Base-by-base conservation (phyloP, 2,329 filamentous ascomycete species). In the Periconia sp. region DNA sequence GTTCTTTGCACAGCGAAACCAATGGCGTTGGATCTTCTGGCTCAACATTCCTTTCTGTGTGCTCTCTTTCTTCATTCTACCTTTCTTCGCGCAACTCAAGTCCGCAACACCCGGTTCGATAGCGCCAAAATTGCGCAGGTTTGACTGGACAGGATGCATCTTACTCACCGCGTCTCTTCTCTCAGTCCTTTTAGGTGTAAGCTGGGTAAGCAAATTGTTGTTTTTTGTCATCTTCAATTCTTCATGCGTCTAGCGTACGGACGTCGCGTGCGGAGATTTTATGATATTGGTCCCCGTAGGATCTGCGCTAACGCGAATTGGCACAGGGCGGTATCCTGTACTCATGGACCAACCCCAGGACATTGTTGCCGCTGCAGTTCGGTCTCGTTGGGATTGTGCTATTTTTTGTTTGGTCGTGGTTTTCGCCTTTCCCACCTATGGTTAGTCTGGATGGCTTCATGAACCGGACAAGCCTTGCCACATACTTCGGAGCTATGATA, bases 71-170 rank as follows among this genome's bases (percentile, higher is more conserved):
- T 22, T 60, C 33, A 49, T 64, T 29, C 56, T 69, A 2, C 56
- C 63, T 2, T 50, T 82, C 17, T 80, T 81, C 56, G 67, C 84
- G 7, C 39, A 53, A 15, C 38, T 62, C 1, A 51, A 52, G 23
- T 24, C 43, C 24, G 47, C 47, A 4, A 28, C 46, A 10, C 19
- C 72, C 69, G 24, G 70, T 25, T 68, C 68, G 12, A 59, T 80
- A 15, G 15, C 57, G 3, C 55, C 69, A 19, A 80, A 81, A 45
- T 59, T 81, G 2, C 65, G 61, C 22, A 70, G 73, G 10, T 76
- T 87, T 23, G 84, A 87, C 57, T 86, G 80, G 75, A 35, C 80
- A 19, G 84, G 85, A 0, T 76, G 77, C 1, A 40, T 78, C 1
- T 51, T 87, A 3, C 85, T 87, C 54, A 72, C 81, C n/a, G 76